These are phyloP conservation scores for Paraglomus brasilianum DNA, from an alignment of 192 early-diverging fungal species.

Conservation along the genomic window DNA sequence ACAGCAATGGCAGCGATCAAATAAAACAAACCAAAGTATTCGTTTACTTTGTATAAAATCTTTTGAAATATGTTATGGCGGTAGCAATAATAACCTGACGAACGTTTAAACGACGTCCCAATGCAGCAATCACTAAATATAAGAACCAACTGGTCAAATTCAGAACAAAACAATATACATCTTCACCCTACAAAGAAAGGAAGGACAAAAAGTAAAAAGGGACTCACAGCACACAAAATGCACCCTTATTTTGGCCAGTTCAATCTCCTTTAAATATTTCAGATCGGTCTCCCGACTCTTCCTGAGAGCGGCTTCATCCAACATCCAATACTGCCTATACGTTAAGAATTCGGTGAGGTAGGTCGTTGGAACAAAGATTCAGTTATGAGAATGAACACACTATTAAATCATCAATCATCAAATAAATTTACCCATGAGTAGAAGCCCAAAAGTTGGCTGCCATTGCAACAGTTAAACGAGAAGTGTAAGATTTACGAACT, in stretches of 20 bases:
- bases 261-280: constrained; percentile 48
- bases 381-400: too few relatives aligned
- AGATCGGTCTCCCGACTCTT: constrained; percentile 57
- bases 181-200: constrained; percentile 21
- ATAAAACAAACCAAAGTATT: neutral
- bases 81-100: constrained; percentile 84
- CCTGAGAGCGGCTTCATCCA: constrained; percentile 50
- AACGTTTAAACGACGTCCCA: constrained; percentile 69
- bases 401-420: neutral
- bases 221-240: constrained; percentile 63
- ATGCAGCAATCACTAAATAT: constrained; percentile 67
- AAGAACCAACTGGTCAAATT: constrained; percentile 3
- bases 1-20: neutral
- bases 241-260: constrained; percentile 58
- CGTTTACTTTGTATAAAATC: constrained; percentile 82
- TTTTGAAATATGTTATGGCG: constrained; percentile 83
- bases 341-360: neutral
- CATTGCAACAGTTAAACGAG: constrained; percentile 38
- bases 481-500: too few relatives aligned
- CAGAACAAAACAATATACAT: constrained; percentile 7
- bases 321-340: constrained; percentile 58
- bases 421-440: constrained; percentile 55
- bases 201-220: constrained; percentile 18
- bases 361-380: too few relatives aligned
- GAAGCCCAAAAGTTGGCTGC: constrained; percentile 76